A percentile compares a stretch with the other conserved stretches of the same genome.
phyloP scores from a whole-genome alignment of 345 rosid genomes.

The Carallia pectinifolia region DNA sequence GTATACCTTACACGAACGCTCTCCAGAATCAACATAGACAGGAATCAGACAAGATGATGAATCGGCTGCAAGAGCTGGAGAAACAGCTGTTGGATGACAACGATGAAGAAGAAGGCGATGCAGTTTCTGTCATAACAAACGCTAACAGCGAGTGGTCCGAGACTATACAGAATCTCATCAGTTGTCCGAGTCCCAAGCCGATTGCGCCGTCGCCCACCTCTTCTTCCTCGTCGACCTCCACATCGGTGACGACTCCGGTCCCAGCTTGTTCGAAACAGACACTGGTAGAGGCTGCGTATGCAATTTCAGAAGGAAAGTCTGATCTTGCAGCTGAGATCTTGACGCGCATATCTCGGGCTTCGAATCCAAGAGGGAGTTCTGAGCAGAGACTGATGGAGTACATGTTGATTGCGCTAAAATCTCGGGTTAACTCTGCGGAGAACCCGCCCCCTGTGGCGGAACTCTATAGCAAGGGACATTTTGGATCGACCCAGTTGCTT shows the following conservation, averaged over 20 bases:
- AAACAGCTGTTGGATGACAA: conserved; percentile 75
- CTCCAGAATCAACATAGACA: conserved; percentile 25
- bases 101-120: conserved; percentile 63
- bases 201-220: conserved; percentile 60
- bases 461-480: conserved; percentile 59
- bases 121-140: conserved; percentile 69
- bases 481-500: conserved; percentile 52
- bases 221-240: conserved; percentile 64
- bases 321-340: conserved; percentile 66
- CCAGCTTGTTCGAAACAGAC: conserved; percentile 52
- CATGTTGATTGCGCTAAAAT: conserved; percentile 59
- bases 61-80: conserved; percentile 74
- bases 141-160: conserved; percentile 83
- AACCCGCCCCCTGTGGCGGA: conserved; percentile 53
- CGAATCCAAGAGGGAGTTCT: conserved; percentile 53
- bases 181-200: conserved; percentile 28
- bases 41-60: conserved; percentile 75
- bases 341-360: conserved; percentile 45
- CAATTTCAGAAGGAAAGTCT: conserved; percentile 67
- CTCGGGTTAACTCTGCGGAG: conserved; percentile 50
- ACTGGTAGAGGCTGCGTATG: conserved; percentile 66
- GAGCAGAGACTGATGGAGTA: conserved; percentile 71
- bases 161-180: conserved; percentile 61
- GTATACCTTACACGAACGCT: conserved; percentile 36
- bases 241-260: conserved; percentile 62